Conservation (phyloP, 2,329 filamentous ascomycete genomes). For the Pyrenochaeta sp. region DNA sequence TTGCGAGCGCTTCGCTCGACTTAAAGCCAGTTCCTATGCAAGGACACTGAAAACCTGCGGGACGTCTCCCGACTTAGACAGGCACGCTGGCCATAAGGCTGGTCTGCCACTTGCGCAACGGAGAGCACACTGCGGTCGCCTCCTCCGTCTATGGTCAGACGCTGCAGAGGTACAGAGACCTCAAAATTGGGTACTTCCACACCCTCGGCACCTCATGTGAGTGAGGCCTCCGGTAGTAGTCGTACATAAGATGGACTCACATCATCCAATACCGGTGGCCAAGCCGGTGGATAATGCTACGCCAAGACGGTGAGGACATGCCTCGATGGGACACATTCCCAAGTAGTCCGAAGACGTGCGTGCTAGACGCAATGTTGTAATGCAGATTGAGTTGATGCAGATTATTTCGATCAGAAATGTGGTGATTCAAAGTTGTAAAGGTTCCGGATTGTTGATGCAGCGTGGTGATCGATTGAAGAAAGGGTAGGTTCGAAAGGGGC, state of each 20-base stretch:
- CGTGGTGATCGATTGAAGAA: neutral
- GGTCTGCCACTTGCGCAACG: neutral
- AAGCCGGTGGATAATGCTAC: constrained; percentile 17
- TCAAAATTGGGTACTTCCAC: constrained; percentile 5
- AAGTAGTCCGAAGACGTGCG: constrained; percentile 3
- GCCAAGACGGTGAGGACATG: constrained; percentile 9
- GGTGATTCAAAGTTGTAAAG: neutral
- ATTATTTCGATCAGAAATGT: neutral
- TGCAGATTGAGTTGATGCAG: neutral
- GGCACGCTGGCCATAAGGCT: neutral
- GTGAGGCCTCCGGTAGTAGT: constrained; percentile 10
- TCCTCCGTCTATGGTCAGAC: constrained; percentile 7
- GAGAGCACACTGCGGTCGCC: neutral
- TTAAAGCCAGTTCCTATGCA: neutral
- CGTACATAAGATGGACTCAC: constrained; percentile 4
- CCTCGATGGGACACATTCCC: neutral
- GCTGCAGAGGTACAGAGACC: constrained; percentile 2
- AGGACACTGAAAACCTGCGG: constrained; percentile 13
- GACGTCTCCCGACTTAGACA: constrained; percentile 23
- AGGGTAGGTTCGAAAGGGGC: neutral
- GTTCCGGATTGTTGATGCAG: neutral
- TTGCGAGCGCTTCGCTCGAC: neutral
- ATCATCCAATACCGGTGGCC: constrained; percentile 14
- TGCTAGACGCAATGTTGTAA: constrained; percentile 6
- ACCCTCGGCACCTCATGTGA: neutral